Conservation (phyloP, 1,284 basidiomycete genomes). For the Ceratobasidium sp. region DNA sequence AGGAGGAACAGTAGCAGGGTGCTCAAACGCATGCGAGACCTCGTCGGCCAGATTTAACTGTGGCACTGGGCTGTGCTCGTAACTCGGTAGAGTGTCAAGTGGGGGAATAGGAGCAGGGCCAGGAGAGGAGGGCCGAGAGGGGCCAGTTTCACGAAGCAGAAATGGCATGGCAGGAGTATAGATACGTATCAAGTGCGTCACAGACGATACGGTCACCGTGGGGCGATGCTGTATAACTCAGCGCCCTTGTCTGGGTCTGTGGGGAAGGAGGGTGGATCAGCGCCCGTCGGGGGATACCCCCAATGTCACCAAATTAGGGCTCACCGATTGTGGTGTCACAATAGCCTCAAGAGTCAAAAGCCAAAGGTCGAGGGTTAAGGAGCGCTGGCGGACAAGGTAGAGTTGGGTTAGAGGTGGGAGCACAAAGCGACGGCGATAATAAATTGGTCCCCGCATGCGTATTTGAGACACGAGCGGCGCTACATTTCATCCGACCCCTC, state of each 20-base stretch:
- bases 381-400: too few species aligned
- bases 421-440: not conserved
- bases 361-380: not conserved
- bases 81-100: slow-evolving; percentile 16
- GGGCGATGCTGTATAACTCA: slow-evolving; percentile 17
- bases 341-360: not conserved
- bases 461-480: slow-evolving; percentile 15
- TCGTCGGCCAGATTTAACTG: slow-evolving; percentile 18
- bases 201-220: slow-evolving; percentile 36
- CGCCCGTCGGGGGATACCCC: slow-evolving; percentile 29
- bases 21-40: slow-evolving; percentile 19
- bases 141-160: slow-evolving; percentile 23
- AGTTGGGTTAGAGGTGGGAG: slow-evolving; percentile 1
- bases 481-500: slow-evolving; percentile 33
- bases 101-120: slow-evolving; percentile 14
- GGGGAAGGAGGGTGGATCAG: slow-evolving; percentile 18
- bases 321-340: slow-evolving; percentile 9
- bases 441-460: slow-evolving; percentile 11
- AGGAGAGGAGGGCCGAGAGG: slow-evolving; percentile 25
- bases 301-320: not conserved
- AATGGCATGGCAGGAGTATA: slow-evolving; percentile 27
- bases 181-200: slow-evolving; percentile 16
- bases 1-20: slow-evolving; percentile 31
- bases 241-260: slow-evolving; percentile 17
- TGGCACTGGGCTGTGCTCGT: slow-evolving; percentile 37